These are phyloP conservation scores for Aphanomyces euteiches DNA, from an alignment of 352 stramenopile species.

Conservation along the genomic window DNA sequence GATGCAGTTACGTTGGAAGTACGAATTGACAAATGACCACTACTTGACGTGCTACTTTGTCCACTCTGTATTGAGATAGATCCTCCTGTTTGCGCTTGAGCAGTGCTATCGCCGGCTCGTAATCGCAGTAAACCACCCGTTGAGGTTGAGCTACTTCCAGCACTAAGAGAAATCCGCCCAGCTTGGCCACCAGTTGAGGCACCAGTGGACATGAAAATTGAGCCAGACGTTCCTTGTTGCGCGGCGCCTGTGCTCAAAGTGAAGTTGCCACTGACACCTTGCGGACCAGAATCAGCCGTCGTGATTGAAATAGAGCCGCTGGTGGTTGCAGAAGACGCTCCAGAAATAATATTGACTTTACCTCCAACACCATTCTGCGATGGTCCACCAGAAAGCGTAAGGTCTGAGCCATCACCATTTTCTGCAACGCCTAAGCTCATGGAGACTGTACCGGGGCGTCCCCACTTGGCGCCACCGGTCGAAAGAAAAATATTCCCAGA, in stretches of 20 bases:
- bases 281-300: neutral
- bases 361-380: conserved; percentile 37
- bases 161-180: conserved; percentile 12
- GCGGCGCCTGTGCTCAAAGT: neutral
- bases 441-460: conserved; percentile 44
- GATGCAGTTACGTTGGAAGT: neutral
- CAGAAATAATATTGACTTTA: conserved; percentile 25
- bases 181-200: neutral
- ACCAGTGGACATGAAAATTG: conserved; percentile 7
- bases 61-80: conserved; percentile 5
- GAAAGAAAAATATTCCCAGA: conserved; percentile 47
- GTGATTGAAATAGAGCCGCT: conserved; percentile 27
- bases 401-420: conserved; percentile 39
- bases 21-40: neutral
- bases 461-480: conserved; percentile 42
- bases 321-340: conserved; percentile 8
- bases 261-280: neutral
- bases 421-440: conserved; percentile 44
- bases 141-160: neutral
- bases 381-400: conserved; percentile 43
- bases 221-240: conserved; percentile 13
- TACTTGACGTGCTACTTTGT: conserved; percentile 15
- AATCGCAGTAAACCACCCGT: conserved; percentile 4
- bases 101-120: neutral
- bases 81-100: conserved; percentile 9